Base-by-base conservation (phyloP, 2,329 filamentous ascomycete species). In the Trichoderma endophyticum region DNA sequence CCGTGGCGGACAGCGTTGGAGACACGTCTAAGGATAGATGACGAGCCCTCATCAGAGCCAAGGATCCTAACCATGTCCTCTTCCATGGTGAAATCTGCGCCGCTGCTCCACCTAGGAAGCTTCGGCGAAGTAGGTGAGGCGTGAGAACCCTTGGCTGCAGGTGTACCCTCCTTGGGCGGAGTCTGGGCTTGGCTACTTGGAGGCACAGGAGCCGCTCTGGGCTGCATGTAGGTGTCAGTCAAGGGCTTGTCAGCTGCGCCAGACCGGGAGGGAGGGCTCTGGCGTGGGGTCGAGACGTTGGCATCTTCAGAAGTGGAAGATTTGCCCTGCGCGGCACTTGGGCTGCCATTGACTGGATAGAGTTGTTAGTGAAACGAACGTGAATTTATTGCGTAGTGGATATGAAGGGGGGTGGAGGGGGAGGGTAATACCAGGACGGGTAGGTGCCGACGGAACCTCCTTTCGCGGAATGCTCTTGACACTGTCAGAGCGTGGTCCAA, bases 1-100 rank as follows among this genome's bases (percentile, higher is more conserved):
- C 94, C 94, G 81, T 98, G 96, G 74, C 94, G 93, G 71, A 98
- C 94, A 65, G 93, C 95, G 79, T 97, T 97, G 8, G 96, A 98
- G 54, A 98, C 93, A 67, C 94, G 90, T 71, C 93, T 92, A 74
- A 98, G 85, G 73, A 98, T 92, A 1, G 93, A 95, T 30, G 93
- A 91, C 36, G 90, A 91, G 57, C 87, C 86, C 79, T 94, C 93
- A 73, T 95, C 93, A 24, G 89, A 91, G 54, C 90, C 92, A 73
- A 97, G 86, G 72, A 98, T 95, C 71, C 95, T 91, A 69, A 93
- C 92, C 89, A 98, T 94, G 79, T 98, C 96, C 81, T 98, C 95
- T 75, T 98, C 95, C 91, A 97, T 90, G 73, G 92, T 96, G 78
- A 98, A 96, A 75, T 97, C 94, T 70, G 91, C 93, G 67, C 93